phyloP scores from a whole-genome alignment of 2,329 filamentous ascomycete genomes.

The Microcyclospora tardicrescens region DNA sequence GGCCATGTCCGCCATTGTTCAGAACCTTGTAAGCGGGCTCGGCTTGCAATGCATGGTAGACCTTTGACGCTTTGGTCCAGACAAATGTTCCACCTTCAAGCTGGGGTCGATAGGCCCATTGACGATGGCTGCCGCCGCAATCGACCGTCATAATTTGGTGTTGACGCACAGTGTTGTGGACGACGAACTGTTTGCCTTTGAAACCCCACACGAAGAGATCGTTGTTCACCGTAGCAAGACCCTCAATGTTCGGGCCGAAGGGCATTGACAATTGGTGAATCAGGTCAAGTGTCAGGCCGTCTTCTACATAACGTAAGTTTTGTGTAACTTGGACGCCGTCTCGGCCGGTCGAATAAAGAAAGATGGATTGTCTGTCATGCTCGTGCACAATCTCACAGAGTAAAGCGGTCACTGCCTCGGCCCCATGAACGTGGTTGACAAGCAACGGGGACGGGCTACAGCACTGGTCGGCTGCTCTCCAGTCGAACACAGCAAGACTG shows the following conservation, averaged over 20 bases:
- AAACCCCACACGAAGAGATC: conserved; percentile 71
- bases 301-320: conserved; percentile 16
- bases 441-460: background rate
- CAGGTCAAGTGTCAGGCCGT: conserved; percentile 32
- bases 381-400: conserved; percentile 15
- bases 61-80: conserved; percentile 54
- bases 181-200: conserved; percentile 61
- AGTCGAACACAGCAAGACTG: conserved; percentile 31
- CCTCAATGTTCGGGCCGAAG: conserved; percentile 65
- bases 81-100: conserved; percentile 44
- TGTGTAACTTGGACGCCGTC: conserved; percentile 62
- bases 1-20: conserved; percentile 63
- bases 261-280: conserved; percentile 57
- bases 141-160: conserved; percentile 59
- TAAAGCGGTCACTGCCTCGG: conserved; percentile 59
- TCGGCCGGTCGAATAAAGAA: conserved; percentile 59
- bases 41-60: conserved; percentile 11
- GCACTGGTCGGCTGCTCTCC: too few species aligned
- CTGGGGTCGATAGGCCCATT: conserved; percentile 47
- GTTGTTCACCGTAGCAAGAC: conserved; percentile 39
- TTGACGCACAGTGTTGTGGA: conserved; percentile 64
- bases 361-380: conserved; percentile 15
- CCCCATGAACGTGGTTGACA: conserved; percentile 29
- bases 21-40: conserved; percentile 28
- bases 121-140: conserved; percentile 75